Evolutionary conservation across 495 filamentous ascomycete genomes (phyloP), one percentile per base, ranked within the genome.

Genomic region (Margaritispora aquatica): DNA sequence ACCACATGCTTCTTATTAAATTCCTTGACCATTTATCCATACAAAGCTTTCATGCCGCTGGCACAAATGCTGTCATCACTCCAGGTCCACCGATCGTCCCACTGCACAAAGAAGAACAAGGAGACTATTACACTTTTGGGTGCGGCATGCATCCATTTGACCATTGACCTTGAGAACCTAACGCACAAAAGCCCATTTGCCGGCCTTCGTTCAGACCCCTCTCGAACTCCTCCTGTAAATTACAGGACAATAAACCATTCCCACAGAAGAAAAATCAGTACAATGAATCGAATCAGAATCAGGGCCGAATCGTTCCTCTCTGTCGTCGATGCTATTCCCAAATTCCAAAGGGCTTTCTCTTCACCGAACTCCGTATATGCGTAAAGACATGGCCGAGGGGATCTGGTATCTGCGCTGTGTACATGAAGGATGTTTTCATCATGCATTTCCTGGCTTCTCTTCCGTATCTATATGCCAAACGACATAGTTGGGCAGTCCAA

Each of bases 401-500:
- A 58, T 49, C 26, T 60, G 41, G 24, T 47, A 19, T 49, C 26
- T 58, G 41, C 34, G 44, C 24, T 65, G 57, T 54, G 54, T 60
- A 60, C 48, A 38, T 34, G 29, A 26, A 26, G 58, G 27, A 29
- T 24, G 15, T 48, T 26, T 24, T 58, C 31, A 52, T 59, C 59
- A 64, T 15, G 59, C 55, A 69, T 98, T 97, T 2, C 93, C 94
- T 11, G 85, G 83, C 79, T 97, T 97, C 78, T 97, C 94, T 44
- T 96, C 84, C n/a, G 94, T 98, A 70, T 98, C 94, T 64, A 97
- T 90, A 71, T 98, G 94, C 94, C 94, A 98, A 49, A 98, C 92
- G 48, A 98, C 84, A 70, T 98, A 98, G 74, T 98, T 98, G 57
- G 94, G 95, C 53, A 98, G 78, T 31, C 94, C 94, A 58, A 87